These are phyloP conservation scores for Colletotrichum camelliae DNA, from an alignment of 2,329 filamentous ascomycete species.

Conservation along the genomic window DNA sequence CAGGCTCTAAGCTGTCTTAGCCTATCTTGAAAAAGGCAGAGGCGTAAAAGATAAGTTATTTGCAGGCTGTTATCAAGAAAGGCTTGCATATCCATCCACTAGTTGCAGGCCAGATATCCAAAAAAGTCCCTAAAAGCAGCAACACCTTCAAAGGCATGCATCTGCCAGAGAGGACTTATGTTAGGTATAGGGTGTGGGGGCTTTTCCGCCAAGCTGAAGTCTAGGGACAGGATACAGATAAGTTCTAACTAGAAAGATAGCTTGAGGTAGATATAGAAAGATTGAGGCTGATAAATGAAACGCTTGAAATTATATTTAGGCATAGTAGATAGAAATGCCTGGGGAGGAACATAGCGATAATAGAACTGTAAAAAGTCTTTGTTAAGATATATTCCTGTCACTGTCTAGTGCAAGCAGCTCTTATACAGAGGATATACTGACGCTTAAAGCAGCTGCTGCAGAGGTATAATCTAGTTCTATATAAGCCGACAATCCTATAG, in stretches of 20 bases:
- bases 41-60: conserved; percentile 42
- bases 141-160: conserved; percentile 36
- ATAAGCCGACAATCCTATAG: conserved; percentile 33
- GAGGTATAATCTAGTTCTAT: conserved; percentile 32
- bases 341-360: conserved; percentile 38
- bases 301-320: conserved; percentile 42
- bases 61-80: conserved; percentile 57
- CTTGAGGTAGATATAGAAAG: conserved; percentile 29
- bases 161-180: conserved; percentile 33
- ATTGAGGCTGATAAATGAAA: conserved; percentile 36
- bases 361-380: conserved; percentile 35
- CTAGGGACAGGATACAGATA: neutral
- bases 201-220: conserved; percentile 26
- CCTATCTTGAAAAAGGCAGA: conserved; percentile 34
- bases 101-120: conserved; percentile 38
- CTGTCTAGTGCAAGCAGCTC: neutral
- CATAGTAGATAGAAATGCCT: conserved; percentile 42
- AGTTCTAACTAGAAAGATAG: neutral
- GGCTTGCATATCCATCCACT: conserved; percentile 41
- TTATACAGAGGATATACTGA: neutral
- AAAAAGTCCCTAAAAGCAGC: conserved; percentile 39
- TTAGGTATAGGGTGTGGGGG: conserved; percentile 38
- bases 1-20: conserved; percentile 19
- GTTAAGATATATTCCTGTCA: conserved; percentile 33
- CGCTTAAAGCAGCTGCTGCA: conserved; percentile 26